A percentile compares a stretch with the other conserved stretches of the same genome.
These are phyloP conservation scores for Aspergillus sclerotioniger DNA, from an alignment of 495 filamentous ascomycete genomes.

Conservation along the genomic window DNA sequence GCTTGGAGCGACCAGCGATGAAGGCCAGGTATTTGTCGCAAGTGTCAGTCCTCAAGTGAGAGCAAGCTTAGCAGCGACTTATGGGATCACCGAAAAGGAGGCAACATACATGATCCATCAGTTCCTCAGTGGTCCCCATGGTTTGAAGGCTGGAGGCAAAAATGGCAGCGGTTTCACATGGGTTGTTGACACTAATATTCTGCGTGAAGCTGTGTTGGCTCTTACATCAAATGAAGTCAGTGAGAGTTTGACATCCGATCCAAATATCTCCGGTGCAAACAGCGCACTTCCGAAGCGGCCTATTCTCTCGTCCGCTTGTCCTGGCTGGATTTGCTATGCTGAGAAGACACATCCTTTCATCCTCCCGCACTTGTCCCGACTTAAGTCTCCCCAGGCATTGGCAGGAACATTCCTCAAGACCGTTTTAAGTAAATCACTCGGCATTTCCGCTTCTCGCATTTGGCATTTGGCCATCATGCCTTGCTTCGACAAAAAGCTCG, in stretches of 20 bases:
- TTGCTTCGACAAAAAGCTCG: conserved; percentile 98
- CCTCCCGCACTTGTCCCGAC: conserved; percentile 81
- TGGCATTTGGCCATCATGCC: conserved; percentile 97
- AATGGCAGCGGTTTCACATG: conserved; percentile 77
- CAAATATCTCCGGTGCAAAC: conserved; percentile 18
- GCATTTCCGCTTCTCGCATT: conserved; percentile 73
- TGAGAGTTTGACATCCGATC: conserved; percentile 31
- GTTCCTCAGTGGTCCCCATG: conserved; percentile 67
- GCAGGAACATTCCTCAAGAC: conserved; percentile 88
- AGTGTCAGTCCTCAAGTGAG: conserved; percentile 88
- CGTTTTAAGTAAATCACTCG: conserved; percentile 65
- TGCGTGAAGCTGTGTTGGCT: conserved; percentile 73
- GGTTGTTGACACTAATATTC: conserved; percentile 81
- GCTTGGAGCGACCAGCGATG: conserved; percentile 31
- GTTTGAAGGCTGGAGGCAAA: conserved; percentile 64
- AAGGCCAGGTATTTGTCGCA: conserved; percentile 76
- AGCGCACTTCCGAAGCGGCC: conserved; percentile 56
- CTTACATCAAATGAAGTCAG: conserved; percentile 77
- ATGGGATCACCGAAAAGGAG: conserved; percentile 66
- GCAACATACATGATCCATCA: conserved; percentile 81
- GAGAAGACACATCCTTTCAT: conserved; percentile 95
- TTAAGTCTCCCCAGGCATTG: conserved; percentile 93
- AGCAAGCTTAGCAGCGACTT: conserved; percentile 82
- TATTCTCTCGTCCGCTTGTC: conserved; percentile 86
- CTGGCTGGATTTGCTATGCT: conserved; percentile 98